Percentiles rank a stretch among this genome's conserved stretches.
phyloP scores from a whole-genome alignment of 2,329 filamentous ascomycete genomes.

The Xylariaceae sp. region DNA sequence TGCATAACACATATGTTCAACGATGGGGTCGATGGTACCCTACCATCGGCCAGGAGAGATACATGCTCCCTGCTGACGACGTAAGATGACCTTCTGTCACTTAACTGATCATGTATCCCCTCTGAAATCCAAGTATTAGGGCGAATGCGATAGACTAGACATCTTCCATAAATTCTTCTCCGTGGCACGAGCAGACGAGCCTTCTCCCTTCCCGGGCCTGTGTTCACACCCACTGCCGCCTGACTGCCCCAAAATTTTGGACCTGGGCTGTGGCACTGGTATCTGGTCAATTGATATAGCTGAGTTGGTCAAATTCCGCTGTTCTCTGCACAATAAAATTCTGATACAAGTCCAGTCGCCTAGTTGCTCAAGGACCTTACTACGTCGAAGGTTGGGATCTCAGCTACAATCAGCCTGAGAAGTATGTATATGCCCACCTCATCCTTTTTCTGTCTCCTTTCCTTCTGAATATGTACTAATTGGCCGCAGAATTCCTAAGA shows the following conservation, averaged over 20 bases:
- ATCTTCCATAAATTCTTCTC: slow-evolving; percentile 76
- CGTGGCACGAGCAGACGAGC: slow-evolving; percentile 51
- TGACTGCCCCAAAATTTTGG: slow-evolving; percentile 46
- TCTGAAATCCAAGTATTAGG: slow-evolving; percentile 36
- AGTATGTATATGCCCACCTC: slow-evolving; percentile 29
- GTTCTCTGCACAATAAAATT: not conserved
- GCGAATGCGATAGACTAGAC: slow-evolving; percentile 74
- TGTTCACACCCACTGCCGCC: slow-evolving; percentile 36
- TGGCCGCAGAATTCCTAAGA: slow-evolving; percentile 60
- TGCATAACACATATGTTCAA: too few species aligned
- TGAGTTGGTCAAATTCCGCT: slow-evolving; percentile 49
- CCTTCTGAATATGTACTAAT: slow-evolving; percentile 12
- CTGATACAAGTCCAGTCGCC: slow-evolving; percentile 20
- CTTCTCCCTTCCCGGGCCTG: slow-evolving; percentile 21
- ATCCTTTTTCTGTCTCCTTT: too few species aligned
- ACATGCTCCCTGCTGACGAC: slow-evolving; percentile 75
- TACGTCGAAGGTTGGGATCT: slow-evolving; percentile 37
- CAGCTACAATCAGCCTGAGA: slow-evolving; percentile 35
- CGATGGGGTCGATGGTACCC: slow-evolving; percentile 54
- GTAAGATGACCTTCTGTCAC: slow-evolving; percentile 39
- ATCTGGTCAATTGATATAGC: slow-evolving; percentile 90
- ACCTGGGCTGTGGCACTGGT: slow-evolving; percentile 80
- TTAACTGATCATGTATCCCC: not conserved
- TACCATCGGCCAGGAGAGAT: slow-evolving; percentile 62
- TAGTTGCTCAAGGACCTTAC: slow-evolving; percentile 17